Conservation (phyloP, 2,329 filamentous ascomycete genomes). For the Neonectria punicea region DNA sequence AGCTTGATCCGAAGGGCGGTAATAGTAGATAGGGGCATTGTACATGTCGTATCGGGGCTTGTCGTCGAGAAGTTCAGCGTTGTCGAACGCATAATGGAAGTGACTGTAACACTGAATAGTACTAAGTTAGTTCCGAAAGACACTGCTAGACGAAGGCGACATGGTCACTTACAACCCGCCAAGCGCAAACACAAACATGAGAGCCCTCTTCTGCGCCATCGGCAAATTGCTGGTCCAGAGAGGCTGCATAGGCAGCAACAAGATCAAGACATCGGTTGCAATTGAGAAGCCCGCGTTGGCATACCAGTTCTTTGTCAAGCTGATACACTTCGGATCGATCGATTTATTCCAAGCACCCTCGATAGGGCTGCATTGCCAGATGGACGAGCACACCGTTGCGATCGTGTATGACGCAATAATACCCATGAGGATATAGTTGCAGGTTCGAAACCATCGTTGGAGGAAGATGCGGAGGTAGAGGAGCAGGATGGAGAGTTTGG, state of each 20-base stretch:
- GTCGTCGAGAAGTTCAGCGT: conserved; percentile 53
- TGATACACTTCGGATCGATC: conserved; percentile 56
- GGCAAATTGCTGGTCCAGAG: conserved; percentile 58
- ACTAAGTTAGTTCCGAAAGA: conserved; percentile 2
- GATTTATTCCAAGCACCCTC: conserved; percentile 57
- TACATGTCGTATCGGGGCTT: conserved; percentile 51
- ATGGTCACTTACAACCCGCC: conserved; percentile 53
- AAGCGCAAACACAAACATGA: conserved; percentile 55
- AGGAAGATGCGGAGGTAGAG: conserved; percentile 66
- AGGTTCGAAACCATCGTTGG: conserved; percentile 56
- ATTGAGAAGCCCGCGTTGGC: conserved; percentile 61
- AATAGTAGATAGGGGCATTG: conserved; percentile 14
- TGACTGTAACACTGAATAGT: conserved; percentile 49
- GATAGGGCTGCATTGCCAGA: conserved; percentile 63
- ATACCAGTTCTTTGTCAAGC: conserved; percentile 59
- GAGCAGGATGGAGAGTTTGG: conserved; percentile 62
- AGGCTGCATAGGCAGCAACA: conserved; percentile 58
- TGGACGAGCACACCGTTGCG: conserved; percentile 56
- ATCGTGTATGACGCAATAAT: conserved; percentile 59
- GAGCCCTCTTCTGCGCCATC: conserved; percentile 51
- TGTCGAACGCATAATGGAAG: conserved; percentile 54
- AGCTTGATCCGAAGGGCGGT: not conserved
- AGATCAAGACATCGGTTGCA: conserved; percentile 56
- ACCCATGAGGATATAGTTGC: conserved; percentile 53
- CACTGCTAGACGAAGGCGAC: not conserved